Conservation (phyloP, 2,329 filamentous ascomycete genomes). For the Fusarium circinatum region DNA sequence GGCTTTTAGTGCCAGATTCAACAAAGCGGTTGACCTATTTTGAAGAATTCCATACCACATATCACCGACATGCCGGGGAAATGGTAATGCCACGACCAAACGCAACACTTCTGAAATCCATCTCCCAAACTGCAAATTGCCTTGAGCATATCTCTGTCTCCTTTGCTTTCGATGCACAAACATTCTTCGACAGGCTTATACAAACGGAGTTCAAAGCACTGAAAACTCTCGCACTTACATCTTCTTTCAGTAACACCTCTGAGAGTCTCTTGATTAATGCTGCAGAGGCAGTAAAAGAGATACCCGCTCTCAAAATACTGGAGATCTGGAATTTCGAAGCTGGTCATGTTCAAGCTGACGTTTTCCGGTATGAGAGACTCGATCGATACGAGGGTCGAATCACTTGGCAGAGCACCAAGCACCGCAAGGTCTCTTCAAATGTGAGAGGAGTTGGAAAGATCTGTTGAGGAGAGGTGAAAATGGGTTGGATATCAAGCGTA, state of each 20-base stretch:
- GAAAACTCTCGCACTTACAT: background rate
- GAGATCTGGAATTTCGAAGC: background rate
- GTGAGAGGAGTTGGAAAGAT: background rate
- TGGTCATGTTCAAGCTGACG: background rate
- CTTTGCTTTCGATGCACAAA: background rate
- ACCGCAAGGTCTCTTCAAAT: background rate
- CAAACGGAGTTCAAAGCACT: background rate
- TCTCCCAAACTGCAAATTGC: background rate
- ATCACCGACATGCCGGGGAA: accelerated
- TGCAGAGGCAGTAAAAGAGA: background rate
- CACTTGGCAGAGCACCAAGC: background rate
- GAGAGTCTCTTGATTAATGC: background rate
- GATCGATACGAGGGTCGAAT: background rate
- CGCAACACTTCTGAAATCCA: background rate
- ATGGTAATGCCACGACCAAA: background rate
- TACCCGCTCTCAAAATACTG: background rate
- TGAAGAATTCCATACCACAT: background rate
- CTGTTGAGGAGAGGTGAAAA: background rate
- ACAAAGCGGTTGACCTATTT: background rate
- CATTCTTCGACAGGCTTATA: background rate
- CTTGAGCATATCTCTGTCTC: background rate
- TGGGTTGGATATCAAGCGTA: background rate
- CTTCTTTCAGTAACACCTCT: background rate
- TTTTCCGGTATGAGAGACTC: background rate
- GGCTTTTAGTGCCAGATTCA: accelerated